A percentile compares a stretch with the other conserved stretches of the same genome.
phyloP scores from a whole-genome alignment of 352 stramenopile species.

The Albugo candida region DNA sequence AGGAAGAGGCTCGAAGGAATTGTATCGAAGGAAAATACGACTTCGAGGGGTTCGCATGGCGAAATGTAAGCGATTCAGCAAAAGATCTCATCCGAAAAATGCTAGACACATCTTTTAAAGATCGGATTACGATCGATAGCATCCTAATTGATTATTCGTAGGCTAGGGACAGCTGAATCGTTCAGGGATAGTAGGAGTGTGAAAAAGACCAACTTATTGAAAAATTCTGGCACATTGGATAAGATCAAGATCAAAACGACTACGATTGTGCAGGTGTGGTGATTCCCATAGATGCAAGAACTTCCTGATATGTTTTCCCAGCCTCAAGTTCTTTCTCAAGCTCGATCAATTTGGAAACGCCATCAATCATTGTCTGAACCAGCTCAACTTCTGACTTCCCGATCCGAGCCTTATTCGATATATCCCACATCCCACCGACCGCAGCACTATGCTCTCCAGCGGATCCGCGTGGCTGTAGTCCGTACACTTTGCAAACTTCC shows the following conservation, averaged over 20 bases:
- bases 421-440: constrained; percentile 70
- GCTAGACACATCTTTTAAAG: too few species aligned
- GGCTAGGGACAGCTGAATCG: too few species aligned
- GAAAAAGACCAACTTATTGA: too few species aligned
- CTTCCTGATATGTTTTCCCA: too few species aligned
- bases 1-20: constrained; percentile 37
- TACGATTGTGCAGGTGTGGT: too few species aligned
- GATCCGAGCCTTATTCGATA: constrained; percentile 76
- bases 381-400: constrained; percentile 81
- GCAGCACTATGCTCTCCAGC: constrained; percentile 77
- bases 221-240: too few species aligned
- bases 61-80: constrained; percentile 20
- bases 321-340: constrained; percentile 76
- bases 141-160: too few species aligned
- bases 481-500: constrained; percentile 49
- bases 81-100: constrained; percentile 40
- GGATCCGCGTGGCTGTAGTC: constrained; percentile 56
- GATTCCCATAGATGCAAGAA: too few species aligned
- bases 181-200: too few species aligned
- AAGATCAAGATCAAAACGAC: too few species aligned
- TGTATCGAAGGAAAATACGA: constrained; percentile 24
- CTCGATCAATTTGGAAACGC: constrained; percentile 64
- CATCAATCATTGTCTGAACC: constrained; percentile 76
- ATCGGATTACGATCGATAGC: too few species aligned
- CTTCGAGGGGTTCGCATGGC: constrained; percentile 39